Evolutionary conservation across 208 protist genomes (phyloP).

Genomic region (Leishmania arabica): DNA sequence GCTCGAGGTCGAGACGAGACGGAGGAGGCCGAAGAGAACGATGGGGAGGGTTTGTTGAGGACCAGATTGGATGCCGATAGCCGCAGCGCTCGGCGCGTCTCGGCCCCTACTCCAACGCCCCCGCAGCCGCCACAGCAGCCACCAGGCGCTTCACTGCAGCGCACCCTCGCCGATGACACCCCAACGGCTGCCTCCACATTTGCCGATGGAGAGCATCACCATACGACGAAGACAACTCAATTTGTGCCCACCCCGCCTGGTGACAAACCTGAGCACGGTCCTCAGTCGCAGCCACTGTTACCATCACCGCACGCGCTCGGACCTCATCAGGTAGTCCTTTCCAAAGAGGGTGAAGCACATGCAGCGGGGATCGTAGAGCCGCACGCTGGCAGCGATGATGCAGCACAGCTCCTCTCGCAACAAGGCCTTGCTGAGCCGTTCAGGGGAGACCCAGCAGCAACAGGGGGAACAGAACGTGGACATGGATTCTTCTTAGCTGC

Average conservation of each 20-base stretch:
- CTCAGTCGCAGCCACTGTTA: background rate
- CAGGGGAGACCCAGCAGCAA: background rate
- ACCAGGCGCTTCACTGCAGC: background rate
- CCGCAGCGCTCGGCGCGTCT: background rate
- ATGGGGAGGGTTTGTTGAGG: background rate
- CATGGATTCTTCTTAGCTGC: background rate
- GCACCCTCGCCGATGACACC: constrained; percentile 3
- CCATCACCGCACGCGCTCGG: background rate
- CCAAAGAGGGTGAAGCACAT: background rate
- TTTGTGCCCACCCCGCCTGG: background rate
- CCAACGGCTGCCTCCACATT: background rate
- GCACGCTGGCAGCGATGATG: background rate
- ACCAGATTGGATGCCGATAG: background rate
- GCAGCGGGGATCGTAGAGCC: background rate
- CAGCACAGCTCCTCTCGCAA: background rate
- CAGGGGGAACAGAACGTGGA: background rate
- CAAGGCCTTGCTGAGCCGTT: background rate
- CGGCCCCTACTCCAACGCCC: background rate
- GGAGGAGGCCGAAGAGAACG: background rate
- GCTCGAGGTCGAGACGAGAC: background rate
- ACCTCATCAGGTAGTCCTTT: background rate
- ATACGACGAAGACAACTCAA: background rate
- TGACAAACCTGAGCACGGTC: background rate
- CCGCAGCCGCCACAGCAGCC: background rate
- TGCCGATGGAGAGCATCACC: background rate